A percentile compares a stretch with the other conserved stretches of the same genome.
These are phyloP conservation scores for Metschnikowia dekortorum DNA, from an alignment of 805 yeast genomes.

Conservation along the genomic window DNA sequence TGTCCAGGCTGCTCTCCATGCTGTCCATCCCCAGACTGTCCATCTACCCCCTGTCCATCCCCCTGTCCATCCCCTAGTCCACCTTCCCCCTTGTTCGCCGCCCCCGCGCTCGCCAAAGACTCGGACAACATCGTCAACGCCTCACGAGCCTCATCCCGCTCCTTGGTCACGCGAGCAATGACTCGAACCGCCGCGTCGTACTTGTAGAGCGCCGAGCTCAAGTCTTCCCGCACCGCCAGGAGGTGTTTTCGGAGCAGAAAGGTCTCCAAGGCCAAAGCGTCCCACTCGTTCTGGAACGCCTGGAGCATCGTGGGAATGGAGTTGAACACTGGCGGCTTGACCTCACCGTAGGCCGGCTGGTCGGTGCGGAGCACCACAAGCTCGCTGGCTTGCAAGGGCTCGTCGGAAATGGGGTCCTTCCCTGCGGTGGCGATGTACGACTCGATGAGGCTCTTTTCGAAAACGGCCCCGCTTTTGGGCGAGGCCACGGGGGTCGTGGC, in stretches of 20 bases:
- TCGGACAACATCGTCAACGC: conserved; percentile 56
- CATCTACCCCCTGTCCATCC: background rate
- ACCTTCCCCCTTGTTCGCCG: background rate
- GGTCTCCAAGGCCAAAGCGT: conserved; percentile 74
- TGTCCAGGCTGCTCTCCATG: background rate
- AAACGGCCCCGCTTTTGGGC: conserved; percentile 62
- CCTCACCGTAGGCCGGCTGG: conserved; percentile 24
- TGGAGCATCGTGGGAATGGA: conserved; percentile 78
- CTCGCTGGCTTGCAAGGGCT: conserved; percentile 55
- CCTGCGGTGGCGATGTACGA: conserved; percentile 61
- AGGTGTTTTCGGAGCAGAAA: conserved; percentile 73
- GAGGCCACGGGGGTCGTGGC: conserved; percentile 74
- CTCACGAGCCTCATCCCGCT: conserved; percentile 67
- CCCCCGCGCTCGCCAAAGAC: conserved; percentile 8
- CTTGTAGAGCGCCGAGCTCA: conserved; percentile 73
- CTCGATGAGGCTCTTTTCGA: conserved; percentile 58
- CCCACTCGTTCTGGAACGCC: conserved; percentile 86
- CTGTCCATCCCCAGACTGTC: too few species aligned
- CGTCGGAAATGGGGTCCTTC: conserved; percentile 71
- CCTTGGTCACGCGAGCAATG: conserved; percentile 68
- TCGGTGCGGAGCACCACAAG: conserved; percentile 24
- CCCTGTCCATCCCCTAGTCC: background rate
- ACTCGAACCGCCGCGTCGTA: conserved; percentile 90
- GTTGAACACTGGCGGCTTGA: conserved; percentile 45
- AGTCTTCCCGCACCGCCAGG: conserved; percentile 59